Evolutionary conservation across 805 yeast species (phyloP).

Genomic region (Pichia nakasei): DNA sequence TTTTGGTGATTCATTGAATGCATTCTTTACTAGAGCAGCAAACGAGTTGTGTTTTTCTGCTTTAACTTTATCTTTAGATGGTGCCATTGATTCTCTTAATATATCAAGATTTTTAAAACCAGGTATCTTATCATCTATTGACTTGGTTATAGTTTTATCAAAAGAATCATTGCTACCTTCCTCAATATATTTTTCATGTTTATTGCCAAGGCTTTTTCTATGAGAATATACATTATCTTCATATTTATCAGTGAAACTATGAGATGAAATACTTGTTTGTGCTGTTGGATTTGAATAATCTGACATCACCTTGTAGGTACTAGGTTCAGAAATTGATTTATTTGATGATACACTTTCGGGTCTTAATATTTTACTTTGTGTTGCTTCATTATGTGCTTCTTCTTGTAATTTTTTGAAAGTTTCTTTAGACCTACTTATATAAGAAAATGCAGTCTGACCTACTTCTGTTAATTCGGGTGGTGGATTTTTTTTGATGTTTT

Average conservation of each 20-base stretch:
- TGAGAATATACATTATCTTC: neutral
- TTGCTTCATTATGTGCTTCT: constrained; percentile 20
- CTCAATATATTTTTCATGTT: neutral
- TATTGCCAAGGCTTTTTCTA: no score
- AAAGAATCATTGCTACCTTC: neutral
- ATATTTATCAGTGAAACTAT: constrained; percentile 1
- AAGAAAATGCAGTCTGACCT: constrained; percentile 20
- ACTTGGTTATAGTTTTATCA: neutral
- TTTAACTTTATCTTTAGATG: neutral
- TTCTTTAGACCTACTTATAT: constrained; percentile 22
- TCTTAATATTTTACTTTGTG: constrained; percentile 7
- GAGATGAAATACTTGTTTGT: constrained; percentile 20
- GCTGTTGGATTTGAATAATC: constrained; percentile 26
- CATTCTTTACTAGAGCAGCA: constrained; percentile 1
- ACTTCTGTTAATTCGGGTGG: constrained; percentile 23
- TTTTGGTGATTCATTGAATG: constrained; percentile 1
- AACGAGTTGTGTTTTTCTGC: constrained; percentile 2
- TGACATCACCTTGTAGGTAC: constrained; percentile 23
- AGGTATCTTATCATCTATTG: constrained; percentile 17
- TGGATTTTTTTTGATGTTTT: constrained; percentile 19
- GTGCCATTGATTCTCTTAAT: constrained; percentile 27
- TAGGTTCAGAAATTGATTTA: constrained; percentile 18
- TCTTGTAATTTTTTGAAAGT: constrained; percentile 23
- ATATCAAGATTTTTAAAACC: constrained; percentile 35
- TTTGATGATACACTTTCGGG: neutral